phyloP scores from a whole-genome alignment of 352 stramenopile genomes.

The Globisporangium alternatum region DNA sequence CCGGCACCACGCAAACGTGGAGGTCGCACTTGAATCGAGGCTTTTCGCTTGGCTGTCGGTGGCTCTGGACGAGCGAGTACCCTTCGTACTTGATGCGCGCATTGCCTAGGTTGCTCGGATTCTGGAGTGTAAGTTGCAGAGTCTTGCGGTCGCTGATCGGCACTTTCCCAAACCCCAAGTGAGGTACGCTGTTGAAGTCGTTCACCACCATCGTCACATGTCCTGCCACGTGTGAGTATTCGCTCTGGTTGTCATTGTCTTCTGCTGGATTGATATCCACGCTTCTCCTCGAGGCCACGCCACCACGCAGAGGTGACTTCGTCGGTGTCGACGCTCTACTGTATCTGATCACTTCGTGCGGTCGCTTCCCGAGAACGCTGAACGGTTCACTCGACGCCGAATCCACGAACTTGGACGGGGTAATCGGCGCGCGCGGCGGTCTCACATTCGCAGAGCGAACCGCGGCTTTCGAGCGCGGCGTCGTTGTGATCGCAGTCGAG shows the following conservation, averaged over 20 bases:
- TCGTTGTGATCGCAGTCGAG: neutral
- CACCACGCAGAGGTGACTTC: neutral
- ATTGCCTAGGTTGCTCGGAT: conserved; percentile 54
- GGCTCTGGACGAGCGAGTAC: conserved; percentile 32
- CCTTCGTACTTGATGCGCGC: conserved; percentile 72
- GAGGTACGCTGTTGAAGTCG: conserved; percentile 32
- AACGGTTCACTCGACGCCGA: conserved; percentile 8
- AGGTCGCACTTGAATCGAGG: conserved; percentile 69
- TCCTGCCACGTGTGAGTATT: neutral
- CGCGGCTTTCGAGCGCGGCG: conserved; percentile 1
- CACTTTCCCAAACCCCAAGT: conserved; percentile 56
- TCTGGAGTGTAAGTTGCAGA: conserved; percentile 48
- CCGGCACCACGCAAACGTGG: conserved; percentile 65
- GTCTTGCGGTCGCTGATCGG: conserved; percentile 43
- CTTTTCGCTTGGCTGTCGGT: conserved; percentile 19
- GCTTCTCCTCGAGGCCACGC: neutral
- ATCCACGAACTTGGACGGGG: conserved; percentile 4
- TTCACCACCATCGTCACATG: conserved; percentile 41
- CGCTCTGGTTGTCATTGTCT: neutral
- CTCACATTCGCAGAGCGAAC: conserved; percentile 1
- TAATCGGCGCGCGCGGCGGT: conserved; percentile 14
- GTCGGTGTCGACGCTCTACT: neutral
- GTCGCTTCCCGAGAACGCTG: conserved; percentile 21
- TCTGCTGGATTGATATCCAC: neutral
- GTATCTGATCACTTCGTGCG: neutral